Conservation (phyloP, 2,329 filamentous ascomycete species). For the Diaporthe sp. region DNA sequence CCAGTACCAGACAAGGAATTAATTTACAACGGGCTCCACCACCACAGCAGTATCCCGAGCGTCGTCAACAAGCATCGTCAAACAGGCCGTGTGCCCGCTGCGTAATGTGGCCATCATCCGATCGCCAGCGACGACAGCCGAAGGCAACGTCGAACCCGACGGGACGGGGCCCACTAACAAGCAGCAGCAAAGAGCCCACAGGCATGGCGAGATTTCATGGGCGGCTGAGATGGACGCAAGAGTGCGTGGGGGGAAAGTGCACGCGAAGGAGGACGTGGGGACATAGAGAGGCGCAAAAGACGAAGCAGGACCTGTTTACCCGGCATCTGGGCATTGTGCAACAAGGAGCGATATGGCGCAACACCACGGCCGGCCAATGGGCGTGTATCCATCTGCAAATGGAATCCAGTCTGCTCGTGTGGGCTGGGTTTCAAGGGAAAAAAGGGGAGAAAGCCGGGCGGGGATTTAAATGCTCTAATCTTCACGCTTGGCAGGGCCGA, state of each 20-base stretch:
- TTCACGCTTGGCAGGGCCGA: conserved; percentile 10
- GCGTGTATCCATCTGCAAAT: conserved; percentile 25
- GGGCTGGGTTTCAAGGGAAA: conserved; percentile 18
- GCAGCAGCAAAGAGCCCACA: conserved; percentile 24
- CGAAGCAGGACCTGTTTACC: background rate
- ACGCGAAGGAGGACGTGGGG: background rate
- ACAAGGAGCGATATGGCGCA: conserved; percentile 41
- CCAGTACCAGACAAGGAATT: background rate
- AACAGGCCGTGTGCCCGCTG: background rate
- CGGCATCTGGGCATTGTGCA: conserved; percentile 38
- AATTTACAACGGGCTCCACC: background rate
- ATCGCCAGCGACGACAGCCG: conserved; percentile 21
- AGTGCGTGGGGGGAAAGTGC: background rate
- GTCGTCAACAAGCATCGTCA: background rate
- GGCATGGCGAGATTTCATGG: conserved; percentile 14
- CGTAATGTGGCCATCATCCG: conserved; percentile 12
- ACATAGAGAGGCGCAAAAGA: background rate
- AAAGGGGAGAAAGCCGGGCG: background rate
- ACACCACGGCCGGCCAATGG: conserved; percentile 26
- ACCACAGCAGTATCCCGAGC: background rate
- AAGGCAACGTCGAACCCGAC: conserved; percentile 5
- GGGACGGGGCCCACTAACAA: background rate
- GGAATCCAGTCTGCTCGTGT: conserved; percentile 26
- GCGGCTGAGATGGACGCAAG: background rate
- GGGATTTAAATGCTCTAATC: background rate